phyloP scores from a whole-genome alignment of 352 stramenopile species.

The Pythium insidiosum region DNA sequence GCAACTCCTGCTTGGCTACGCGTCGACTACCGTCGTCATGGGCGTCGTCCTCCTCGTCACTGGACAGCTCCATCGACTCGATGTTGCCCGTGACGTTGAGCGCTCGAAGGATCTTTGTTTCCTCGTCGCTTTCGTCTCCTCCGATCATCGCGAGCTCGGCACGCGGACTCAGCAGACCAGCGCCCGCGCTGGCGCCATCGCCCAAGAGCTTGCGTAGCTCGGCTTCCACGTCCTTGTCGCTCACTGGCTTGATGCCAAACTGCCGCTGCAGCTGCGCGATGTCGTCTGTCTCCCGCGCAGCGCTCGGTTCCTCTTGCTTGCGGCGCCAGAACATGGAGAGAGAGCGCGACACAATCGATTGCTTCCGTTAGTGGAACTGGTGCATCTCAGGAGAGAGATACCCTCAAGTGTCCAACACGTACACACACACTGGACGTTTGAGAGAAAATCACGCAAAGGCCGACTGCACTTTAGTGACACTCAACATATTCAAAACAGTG shows the following conservation, averaged over 20 bases:
- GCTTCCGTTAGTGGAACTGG: not conserved
- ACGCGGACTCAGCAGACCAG: conserved; percentile 24
- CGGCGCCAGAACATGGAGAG: conserved; percentile 54
- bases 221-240: conserved; percentile 55
- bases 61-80: conserved; percentile 19
- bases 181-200: not conserved
- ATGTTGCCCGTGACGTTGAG: conserved; percentile 25
- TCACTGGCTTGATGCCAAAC: conserved; percentile 68
- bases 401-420: too few species aligned
- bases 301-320: conserved; percentile 17
- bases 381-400: not conserved
- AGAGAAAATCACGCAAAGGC: too few species aligned
- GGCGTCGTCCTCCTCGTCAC: conserved; percentile 11
- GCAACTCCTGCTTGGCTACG: conserved; percentile 26
- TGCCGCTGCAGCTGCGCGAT: conserved; percentile 57
- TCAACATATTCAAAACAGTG: not conserved
- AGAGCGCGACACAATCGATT: not conserved
- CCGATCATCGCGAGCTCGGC: conserved; percentile 40
- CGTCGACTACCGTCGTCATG: not conserved
- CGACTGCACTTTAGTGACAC: too few species aligned
- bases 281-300: conserved; percentile 21
- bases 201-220: conserved; percentile 56
- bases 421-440: too few species aligned
- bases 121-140: conserved; percentile 35
- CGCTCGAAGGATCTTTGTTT: conserved; percentile 45